Percentiles rank a stretch among this genome's conserved stretches.
phyloP scores from a whole-genome alignment of 2,329 filamentous ascomycete species.

The Xylaria sp. region DNA sequence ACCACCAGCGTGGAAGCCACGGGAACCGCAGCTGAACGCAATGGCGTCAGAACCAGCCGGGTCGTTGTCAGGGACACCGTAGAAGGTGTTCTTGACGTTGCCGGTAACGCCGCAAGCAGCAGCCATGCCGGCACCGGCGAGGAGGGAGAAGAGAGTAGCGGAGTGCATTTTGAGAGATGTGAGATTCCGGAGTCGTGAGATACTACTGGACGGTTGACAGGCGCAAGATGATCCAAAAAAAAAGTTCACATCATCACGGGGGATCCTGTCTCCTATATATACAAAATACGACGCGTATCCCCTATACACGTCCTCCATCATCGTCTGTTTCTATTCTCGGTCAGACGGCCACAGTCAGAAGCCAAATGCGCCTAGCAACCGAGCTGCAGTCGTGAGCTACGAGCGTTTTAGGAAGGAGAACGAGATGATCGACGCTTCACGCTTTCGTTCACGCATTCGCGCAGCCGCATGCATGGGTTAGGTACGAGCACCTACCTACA shows the following conservation, averaged over 20 bases:
- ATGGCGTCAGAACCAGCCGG: slow-evolving; percentile 33
- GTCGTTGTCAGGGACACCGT: slow-evolving; percentile 37
- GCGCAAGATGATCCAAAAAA: neutral
- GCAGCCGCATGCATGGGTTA: neutral
- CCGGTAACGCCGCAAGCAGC: slow-evolving; percentile 23
- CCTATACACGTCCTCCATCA: neutral
- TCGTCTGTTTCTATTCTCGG: neutral
- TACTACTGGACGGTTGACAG: neutral
- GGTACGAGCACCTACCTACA: too few species aligned
- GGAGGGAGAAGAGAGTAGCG: slow-evolving; percentile 7
- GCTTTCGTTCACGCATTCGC: neutral
- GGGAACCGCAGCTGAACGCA: slow-evolving; percentile 35
- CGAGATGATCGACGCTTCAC: neutral
- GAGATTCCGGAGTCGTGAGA: neutral
- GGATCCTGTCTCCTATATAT: neutral
- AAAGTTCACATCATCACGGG: neutral
- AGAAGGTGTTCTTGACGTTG: slow-evolving; percentile 36
- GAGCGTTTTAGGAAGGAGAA: slow-evolving; percentile 16
- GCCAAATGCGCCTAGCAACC: too few species aligned
- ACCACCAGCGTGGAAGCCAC: slow-evolving; percentile 36
- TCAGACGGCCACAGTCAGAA: neutral
- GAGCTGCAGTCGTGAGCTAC: neutral
- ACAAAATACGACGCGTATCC: neutral
- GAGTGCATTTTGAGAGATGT: slow-evolving; percentile 8
- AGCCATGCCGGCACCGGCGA: slow-evolving; percentile 5